A percentile compares a stretch with the other conserved stretches of the same genome.
These are phyloP conservation scores for Solanum hybrid DNA, from an alignment of 305 asterid species.

Conservation along the genomic window DNA sequence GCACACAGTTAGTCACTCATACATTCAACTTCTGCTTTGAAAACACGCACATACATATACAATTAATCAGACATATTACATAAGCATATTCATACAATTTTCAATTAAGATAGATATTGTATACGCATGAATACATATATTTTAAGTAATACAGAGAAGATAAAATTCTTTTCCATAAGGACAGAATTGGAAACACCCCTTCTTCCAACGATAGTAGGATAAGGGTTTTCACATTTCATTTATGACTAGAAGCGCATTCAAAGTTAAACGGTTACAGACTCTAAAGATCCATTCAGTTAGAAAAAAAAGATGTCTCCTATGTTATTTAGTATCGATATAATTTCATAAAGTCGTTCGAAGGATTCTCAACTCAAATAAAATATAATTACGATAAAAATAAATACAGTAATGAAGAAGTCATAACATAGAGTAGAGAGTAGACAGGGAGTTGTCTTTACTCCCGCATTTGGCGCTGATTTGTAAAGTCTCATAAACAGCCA, in stretches of 20 bases:
- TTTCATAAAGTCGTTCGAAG: too few species aligned
- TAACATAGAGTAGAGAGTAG: not conserved
- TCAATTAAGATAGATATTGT: not conserved
- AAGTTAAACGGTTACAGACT: too few species aligned
- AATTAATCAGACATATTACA: not conserved
- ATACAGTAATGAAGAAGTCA: not conserved
- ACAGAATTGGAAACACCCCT: not conserved
- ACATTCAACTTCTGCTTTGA: not conserved
- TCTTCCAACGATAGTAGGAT: not conserved
- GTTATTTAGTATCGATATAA: not conserved
- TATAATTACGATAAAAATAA: not conserved
- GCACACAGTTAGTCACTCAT: not conserved
- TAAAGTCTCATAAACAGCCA: not conserved
- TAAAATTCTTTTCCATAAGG: not conserved
- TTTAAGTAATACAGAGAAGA: not conserved
- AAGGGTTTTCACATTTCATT: too few species aligned
- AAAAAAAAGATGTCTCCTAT: not conserved
- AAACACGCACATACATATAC: not conserved
- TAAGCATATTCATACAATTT: not conserved
- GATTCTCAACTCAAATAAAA: too few species aligned
- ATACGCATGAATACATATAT: not conserved
- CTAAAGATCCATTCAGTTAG: too few species aligned
- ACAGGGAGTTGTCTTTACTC: not conserved
- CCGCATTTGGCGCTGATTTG: conserved; percentile 5
- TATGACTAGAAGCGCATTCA: not conserved